Percentiles rank a stretch among this genome's conserved stretches.
phyloP scores from a whole-genome alignment of 139 green algal species.

The Closterium sp. region DNA sequence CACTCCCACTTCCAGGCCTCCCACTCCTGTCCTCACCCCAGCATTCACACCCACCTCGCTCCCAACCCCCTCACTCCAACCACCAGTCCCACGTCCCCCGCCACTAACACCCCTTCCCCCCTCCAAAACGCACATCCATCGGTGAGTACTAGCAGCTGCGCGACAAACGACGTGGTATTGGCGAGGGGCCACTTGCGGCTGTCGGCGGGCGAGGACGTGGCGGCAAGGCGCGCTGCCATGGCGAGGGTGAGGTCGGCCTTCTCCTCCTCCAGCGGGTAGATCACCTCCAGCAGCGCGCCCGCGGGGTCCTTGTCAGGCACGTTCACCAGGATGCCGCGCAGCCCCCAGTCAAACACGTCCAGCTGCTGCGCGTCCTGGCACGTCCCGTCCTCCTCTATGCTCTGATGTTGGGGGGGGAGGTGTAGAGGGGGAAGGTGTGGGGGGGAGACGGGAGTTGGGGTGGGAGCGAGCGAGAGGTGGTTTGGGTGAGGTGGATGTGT shows the following conservation, averaged over 20 bases:
- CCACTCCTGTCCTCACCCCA: no score
- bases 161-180: not conserved
- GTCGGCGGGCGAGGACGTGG: not conserved
- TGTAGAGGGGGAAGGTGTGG: not conserved
- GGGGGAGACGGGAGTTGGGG: not conserved
- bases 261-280: conserved; percentile 9
- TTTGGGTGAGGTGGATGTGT: no score
- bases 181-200: not conserved
- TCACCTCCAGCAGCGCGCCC: not conserved
- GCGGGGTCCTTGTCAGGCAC: not conserved
- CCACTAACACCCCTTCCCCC: not conserved
- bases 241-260: not conserved
- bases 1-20: no score
- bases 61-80: no score
- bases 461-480: no score
- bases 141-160: not conserved
- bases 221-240: not conserved
- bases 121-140: not conserved
- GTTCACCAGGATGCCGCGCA: not conserved
- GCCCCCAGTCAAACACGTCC: not conserved
- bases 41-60: no score
- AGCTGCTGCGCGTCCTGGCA: conserved; percentile 2
- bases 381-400: not conserved
- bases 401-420: not conserved
- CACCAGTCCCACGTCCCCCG: not conserved